Base-by-base conservation (phyloP, 2,329 filamentous ascomycete species). In the Rosellinia necatrix region DNA sequence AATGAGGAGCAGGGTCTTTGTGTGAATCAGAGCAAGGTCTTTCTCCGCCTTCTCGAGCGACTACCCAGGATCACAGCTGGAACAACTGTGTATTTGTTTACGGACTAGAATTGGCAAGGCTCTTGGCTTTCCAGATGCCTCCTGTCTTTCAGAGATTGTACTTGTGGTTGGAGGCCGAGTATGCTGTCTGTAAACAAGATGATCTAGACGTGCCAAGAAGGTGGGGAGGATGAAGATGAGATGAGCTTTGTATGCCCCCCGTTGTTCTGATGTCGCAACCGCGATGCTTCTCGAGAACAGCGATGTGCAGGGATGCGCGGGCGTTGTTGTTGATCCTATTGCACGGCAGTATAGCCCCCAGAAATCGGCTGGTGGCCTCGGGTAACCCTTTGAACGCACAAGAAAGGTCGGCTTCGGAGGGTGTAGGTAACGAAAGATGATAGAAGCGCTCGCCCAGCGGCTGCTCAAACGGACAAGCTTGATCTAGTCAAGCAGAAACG, bases 1-100 rank as follows among this genome's bases (percentile, higher is more conserved):
- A 25, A 35, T 13, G 17, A 52, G 34, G 29, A 34, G 49, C 22
- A 37, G 30, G 30, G 38, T 60, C 64, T 65, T 69, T 69, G 60
- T 61, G 30, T 57, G 27, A 53, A 30, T 38, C 29, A 22, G 27
- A 43, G 12, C 17, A 32, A 21, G 17, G 40, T 43, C 58, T 61
- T 63, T 56, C 50, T 51, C 30, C 40, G 22, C 25, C 30, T 44
- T 37, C 27, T 41, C 10, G 22, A 49, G 40, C 25, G 41, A 15
- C 51, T 49, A 49, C n/a, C n/a, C n/a, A 37, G 10, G 22, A 22
- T 41, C 37, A 22, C 9, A 24, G 27, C 13, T 13, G n/a, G 25
- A 40, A 40, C 34, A 52, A 59, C 40, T 19, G 17, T 34, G n/a
- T 25, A n/a, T n/a, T n/a, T n/a, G n/a, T n/a, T n/a, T n/a, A n/a